Evolutionary conservation across 495 filamentous ascomycete genomes (phyloP).

Genomic region (Lasiosphaeria hispida): DNA sequence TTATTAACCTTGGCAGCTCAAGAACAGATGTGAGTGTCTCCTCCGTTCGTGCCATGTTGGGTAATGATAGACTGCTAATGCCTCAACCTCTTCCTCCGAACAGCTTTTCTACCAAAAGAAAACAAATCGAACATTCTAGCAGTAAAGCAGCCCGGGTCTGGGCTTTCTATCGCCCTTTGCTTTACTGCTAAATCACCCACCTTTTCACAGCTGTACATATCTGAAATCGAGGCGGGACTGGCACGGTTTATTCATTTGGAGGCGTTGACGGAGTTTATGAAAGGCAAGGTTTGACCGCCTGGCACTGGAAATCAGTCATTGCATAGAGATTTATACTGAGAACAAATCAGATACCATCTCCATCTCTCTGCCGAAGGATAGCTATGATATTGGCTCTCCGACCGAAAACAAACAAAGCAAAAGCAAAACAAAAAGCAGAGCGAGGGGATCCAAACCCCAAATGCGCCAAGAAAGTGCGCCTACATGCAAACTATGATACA

Average conservation of each 20-base stretch:
- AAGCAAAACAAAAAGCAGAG: not conserved
- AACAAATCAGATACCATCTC: not conserved
- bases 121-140: conserved; percentile 52
- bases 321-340: conserved; percentile 2
- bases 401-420: not conserved
- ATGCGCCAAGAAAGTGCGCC: not conserved
- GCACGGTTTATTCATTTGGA: not conserved
- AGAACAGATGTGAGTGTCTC: conserved; percentile 79
- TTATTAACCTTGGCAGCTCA: conserved; percentile 94
- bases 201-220: not conserved
- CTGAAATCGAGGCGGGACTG: not conserved
- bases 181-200: not conserved
- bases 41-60: not conserved
- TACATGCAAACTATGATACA: conserved; percentile 10
- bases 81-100: not conserved
- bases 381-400: not conserved
- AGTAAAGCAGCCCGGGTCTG: conserved; percentile 40
- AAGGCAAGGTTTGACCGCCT: not conserved
- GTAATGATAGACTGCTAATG: conserved; percentile 25
- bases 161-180: conserved; percentile 15
- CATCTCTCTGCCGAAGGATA: not conserved
- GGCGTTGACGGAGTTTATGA: conserved; percentile 1
- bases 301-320: not conserved
- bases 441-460: not conserved
- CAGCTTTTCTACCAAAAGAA: conserved; percentile 55